Evolutionary conservation across 2,329 filamentous ascomycete genomes (phyloP).

Genomic region (Trichoderma hamatum): DNA sequence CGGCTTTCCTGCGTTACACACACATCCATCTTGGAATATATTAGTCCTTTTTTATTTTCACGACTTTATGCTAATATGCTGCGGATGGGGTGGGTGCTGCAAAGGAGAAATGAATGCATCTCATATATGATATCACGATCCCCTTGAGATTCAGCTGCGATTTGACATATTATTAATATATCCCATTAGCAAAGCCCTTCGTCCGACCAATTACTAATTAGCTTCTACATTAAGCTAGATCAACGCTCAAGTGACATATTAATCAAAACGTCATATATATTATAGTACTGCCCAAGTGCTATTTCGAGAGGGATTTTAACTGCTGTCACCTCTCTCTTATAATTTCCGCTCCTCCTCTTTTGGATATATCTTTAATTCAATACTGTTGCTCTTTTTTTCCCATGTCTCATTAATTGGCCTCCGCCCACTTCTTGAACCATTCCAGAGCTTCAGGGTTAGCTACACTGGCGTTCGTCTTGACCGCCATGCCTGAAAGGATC

Average conservation of each 20-base stretch:
- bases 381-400: neutral
- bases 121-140: neutral
- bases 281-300: neutral
- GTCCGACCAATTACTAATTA: neutral
- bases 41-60: neutral
- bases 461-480: conserved; percentile 91
- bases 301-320: neutral
- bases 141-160: neutral
- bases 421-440: conserved; percentile 83
- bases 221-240: neutral
- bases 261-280: neutral
- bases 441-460: conserved; percentile 85
- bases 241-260: neutral
- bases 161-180: neutral
- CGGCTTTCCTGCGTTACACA: neutral
- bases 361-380: neutral
- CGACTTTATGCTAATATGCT: neutral
- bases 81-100: neutral
- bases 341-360: neutral
- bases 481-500: conserved; percentile 82
- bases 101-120: neutral
- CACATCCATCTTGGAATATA: neutral
- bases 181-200: neutral
- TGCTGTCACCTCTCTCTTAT: neutral
- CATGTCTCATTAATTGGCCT: conserved; percentile 45